Percentiles rank a stretch among this genome's conserved stretches.
phyloP scores from a whole-genome alignment of 192 early-diverging fungal genomes.

The Obelidium mucronatum region DNA sequence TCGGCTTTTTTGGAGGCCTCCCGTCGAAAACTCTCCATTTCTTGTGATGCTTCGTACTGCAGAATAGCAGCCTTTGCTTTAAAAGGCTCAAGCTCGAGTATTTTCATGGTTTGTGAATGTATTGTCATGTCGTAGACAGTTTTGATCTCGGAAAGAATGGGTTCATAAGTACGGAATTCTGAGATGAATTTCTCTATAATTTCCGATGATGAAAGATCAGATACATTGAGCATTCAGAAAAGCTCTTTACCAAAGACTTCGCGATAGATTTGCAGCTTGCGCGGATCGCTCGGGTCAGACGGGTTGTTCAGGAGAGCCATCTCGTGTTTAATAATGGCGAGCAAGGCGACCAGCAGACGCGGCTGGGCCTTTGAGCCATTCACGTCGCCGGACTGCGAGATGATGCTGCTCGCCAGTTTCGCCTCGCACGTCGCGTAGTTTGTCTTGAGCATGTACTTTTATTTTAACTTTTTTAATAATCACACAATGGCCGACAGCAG shows the following conservation, averaged over 20 bases:
- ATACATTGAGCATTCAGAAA: neutral
- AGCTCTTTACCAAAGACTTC: conserved; percentile 51
- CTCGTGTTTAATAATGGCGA: conserved; percentile 16
- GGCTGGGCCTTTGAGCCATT: conserved; percentile 13
- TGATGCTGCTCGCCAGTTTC: neutral
- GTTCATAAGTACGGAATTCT: conserved; percentile 64
- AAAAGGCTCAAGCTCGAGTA: conserved; percentile 43
- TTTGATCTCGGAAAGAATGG: conserved; percentile 62
- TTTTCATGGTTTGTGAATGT: conserved; percentile 32
- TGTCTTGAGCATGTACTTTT: too few relatives aligned
- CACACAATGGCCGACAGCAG: too few relatives aligned
- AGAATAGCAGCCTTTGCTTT: conserved; percentile 44
- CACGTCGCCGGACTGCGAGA: neutral
- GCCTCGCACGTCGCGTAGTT: too few relatives aligned
- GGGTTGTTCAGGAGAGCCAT: conserved; percentile 19
- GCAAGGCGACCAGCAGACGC: conserved; percentile 1
- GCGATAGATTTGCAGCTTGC: conserved; percentile 53
- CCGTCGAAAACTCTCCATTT: conserved; percentile 35
- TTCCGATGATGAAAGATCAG: neutral
- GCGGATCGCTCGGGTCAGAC: conserved; percentile 32
- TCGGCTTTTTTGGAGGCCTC: conserved; percentile 30
- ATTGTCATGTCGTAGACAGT: conserved; percentile 57
- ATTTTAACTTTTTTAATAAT: too few relatives aligned
- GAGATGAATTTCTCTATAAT: conserved; percentile 57
- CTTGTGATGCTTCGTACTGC: conserved; percentile 46